Evolutionary conservation across 2,329 filamentous ascomycete species (phyloP).

Genomic region (Fusarium proliferatum): DNA sequence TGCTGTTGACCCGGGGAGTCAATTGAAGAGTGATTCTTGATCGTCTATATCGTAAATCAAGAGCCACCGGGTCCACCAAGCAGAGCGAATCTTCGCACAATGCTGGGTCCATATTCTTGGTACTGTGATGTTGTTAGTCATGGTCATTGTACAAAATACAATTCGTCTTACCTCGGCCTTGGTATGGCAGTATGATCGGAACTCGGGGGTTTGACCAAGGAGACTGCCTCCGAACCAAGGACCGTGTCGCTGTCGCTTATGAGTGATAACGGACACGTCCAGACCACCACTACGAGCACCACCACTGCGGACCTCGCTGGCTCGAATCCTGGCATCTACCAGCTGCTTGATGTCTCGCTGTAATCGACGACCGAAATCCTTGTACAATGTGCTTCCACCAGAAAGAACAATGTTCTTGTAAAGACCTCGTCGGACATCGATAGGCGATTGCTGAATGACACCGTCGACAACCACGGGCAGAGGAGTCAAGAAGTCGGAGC

Average conservation of each 20-base stretch:
- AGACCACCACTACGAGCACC: conserved; percentile 93
- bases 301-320: conserved; percentile 90
- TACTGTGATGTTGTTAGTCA: conserved; percentile 65
- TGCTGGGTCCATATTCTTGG: conserved; percentile 95
- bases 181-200: conserved; percentile 98
- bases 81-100: conserved; percentile 93
- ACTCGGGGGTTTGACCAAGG: conserved; percentile 96
- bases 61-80: conserved; percentile 90
- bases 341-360: conserved; percentile 97
- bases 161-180: conserved; percentile 72
- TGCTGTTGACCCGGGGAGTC: conserved; percentile 11
- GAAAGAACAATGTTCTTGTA: conserved; percentile 99
- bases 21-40: conserved; percentile 26
- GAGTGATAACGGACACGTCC: conserved; percentile 96
- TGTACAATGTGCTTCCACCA: conserved; percentile 96
- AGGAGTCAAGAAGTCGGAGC: conserved; percentile 96
- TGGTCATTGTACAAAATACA: background rate
- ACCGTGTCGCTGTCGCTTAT: conserved; percentile 96
- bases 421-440: conserved; percentile 93
- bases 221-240: conserved; percentile 99
- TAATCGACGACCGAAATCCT: conserved; percentile 95
- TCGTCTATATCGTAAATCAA: conserved; percentile 52
- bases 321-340: conserved; percentile 91
- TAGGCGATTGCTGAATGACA: conserved; percentile 97
- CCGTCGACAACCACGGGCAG: conserved; percentile 94